These are phyloP conservation scores for Fistulifera pelliculosa DNA, from an alignment of 108 stramenopile species.

Conservation along the genomic window DNA sequence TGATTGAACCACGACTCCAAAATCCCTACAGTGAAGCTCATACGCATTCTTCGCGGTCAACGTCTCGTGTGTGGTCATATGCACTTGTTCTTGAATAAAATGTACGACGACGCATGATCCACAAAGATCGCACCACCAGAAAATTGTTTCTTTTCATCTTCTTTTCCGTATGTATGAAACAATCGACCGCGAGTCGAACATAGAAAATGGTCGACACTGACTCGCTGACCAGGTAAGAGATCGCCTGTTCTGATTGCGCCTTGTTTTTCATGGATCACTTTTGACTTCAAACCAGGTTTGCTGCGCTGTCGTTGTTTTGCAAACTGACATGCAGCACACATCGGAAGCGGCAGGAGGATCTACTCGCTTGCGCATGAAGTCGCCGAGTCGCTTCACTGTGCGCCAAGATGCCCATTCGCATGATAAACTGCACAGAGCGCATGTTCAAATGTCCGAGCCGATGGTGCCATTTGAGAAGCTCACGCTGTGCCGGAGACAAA, in stretches of 20 bases:
- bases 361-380: too few species aligned
- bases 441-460: slow-evolving; percentile 19
- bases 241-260: slow-evolving; percentile 9
- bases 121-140: slow-evolving; percentile 24
- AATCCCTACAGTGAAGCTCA: slow-evolving; percentile 6
- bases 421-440: slow-evolving; percentile 8
- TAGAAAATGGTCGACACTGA: slow-evolving; percentile 32
- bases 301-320: slow-evolving; percentile 1
- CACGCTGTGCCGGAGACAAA: slow-evolving; percentile 17
- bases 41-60: slow-evolving; percentile 3
- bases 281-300: neutral
- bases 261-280: slow-evolving; percentile 4
- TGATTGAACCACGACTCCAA: slow-evolving; percentile 5
- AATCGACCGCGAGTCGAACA: slow-evolving; percentile 19
- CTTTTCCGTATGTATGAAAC: slow-evolving; percentile 19
- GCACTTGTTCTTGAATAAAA: neutral
- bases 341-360: too few species aligned
- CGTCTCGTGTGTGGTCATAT: slow-evolving; percentile 9
- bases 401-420: too few species aligned
- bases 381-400: too few species aligned
- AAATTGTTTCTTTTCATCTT: slow-evolving; percentile 9
- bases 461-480: slow-evolving; percentile 24
- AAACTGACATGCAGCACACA: slow-evolving; percentile 17
- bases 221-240: slow-evolving; percentile 22
- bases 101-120: slow-evolving; percentile 15